Base-by-base conservation (phyloP, 108 stramenopile genomes). In the Cyclotella cryptica region DNA sequence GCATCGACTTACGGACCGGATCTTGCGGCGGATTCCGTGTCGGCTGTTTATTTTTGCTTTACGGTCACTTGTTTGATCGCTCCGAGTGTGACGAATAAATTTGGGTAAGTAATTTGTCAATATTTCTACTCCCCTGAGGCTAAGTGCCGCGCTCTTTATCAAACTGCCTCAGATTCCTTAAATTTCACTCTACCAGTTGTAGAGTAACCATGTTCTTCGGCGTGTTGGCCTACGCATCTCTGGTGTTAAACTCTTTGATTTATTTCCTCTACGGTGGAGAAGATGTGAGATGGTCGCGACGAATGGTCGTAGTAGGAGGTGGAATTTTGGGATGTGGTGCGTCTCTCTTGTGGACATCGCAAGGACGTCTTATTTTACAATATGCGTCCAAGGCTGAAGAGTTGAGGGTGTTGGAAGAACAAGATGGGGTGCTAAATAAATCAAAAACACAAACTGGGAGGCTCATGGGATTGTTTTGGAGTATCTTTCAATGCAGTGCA, bases 391-490 rank as follows among this genome's bases (percentile, higher is more conserved):
- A 22, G 35, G 81, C 69, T 30, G 79, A 71, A 43, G 61, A 55
- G 0, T 61, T 59, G 0, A 41, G 63, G 40, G 11, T 11, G 44
- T 35, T 21, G 7, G 28, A 21, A 30, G 69, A 39, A 52, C 8
- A n/a, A n/a, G n/a, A 39, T 21, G 40, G 35, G 15, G 28, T 51
- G 3, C n/a, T 49, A 24, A 26, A 45, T 35, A 63, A 72, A 68
- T 54, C 65, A 28, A 73, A 41, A 64, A 64, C 55, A 30, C 73
- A 72, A 57, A 62, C 61, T 49, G 88, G 83, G 35, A 60, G 35
- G n/a, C 66, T 86, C n/a, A 78, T 88, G 71, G 75, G 80, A 5
- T 39, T 86, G 10, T 88, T 88, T 62, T 88, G 85, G 88, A 63
- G 74, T 21, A 74, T 86, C 22, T 88, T 88, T 44, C 81, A 88